Evolutionary conservation across 2,329 filamentous ascomycete genomes (phyloP).

Genomic region (Arthrobotrys pseudoclavata): DNA sequence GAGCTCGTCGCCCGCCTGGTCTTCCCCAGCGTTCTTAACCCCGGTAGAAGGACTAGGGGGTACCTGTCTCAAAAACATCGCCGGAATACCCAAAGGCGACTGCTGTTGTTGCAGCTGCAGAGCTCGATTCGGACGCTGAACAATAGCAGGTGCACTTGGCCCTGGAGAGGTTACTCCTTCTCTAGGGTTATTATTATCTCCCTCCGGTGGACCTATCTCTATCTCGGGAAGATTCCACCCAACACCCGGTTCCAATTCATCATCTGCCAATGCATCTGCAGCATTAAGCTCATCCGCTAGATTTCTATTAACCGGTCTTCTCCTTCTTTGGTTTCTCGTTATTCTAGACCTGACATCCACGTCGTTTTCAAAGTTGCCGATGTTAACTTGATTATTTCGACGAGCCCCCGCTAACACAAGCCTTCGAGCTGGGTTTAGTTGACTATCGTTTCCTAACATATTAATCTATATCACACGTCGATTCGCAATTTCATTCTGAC

Average conservation of each 20-base stretch:
- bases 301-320: neutral
- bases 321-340: neutral
- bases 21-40: neutral
- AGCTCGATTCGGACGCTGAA: neutral
- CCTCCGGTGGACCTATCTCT: too few relatives aligned
- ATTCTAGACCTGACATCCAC: neutral
- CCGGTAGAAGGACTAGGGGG: conserved; percentile 9
- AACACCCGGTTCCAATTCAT: neutral
- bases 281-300: neutral
- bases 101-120: too few relatives aligned
- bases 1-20: neutral
- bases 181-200: too few relatives aligned
- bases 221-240: neutral
- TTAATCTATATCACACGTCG: neutral
- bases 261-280: neutral
- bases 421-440: neutral
- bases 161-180: too few relatives aligned
- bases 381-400: neutral
- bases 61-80: neutral
- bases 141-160: too few relatives aligned
- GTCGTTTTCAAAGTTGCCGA: neutral
- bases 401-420: neutral
- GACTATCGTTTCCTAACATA: neutral
- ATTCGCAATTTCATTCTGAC: neutral
- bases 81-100: neutral